Base-by-base conservation (phyloP, 1,284 basidiomycete genomes). In the Ceratobasidium sp. region DNA sequence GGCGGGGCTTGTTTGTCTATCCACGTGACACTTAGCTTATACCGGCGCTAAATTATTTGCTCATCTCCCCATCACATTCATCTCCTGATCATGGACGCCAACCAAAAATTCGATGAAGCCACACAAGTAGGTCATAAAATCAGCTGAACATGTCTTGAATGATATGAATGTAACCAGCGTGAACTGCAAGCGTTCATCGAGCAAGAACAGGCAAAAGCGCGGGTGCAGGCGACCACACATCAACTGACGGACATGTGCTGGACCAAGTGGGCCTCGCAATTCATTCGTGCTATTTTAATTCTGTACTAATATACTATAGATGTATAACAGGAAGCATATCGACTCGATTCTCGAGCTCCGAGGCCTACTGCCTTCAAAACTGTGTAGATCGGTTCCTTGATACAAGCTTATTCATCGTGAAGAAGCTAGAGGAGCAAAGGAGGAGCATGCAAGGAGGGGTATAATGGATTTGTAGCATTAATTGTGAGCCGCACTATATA, bases 351-450 rank as follows among this genome's bases (percentile, higher is more conserved):
- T 92, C 93, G 41, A 85, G 92, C 73, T 85, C 87, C 55, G 96
- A 98, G 82, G 89, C 92, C 77, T 85, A 85, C 67, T 98, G 96
- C 80, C 85, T 98, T 57, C 84, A 87, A 74, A 97, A 97, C 83
- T 98, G 95, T 79, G 96, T 97, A 57, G 94, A 95, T 76, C 87
- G 96, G 72, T 98, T 98, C 84, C 84, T 98, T 76, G 96, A 98
- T 82, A 90, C 93, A n/a, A 94, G 91, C 77, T 82, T 96, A 62
- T 94, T 87, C 83, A 87, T 97, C 82, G 89, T 98, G 75, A 89
- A 89, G 78, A 88, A 89, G 79, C 87, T 98, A 72, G 91, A 96
- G 80, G 81, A 85, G 73, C 86, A 84, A 72, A 82, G 85, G 83
- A 77, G 75, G 77, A 77, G 74, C 77, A 78, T 76, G 75, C 62